Conservation (phyloP, 331 rosid genomes). For the Quercus phellos region DNA sequence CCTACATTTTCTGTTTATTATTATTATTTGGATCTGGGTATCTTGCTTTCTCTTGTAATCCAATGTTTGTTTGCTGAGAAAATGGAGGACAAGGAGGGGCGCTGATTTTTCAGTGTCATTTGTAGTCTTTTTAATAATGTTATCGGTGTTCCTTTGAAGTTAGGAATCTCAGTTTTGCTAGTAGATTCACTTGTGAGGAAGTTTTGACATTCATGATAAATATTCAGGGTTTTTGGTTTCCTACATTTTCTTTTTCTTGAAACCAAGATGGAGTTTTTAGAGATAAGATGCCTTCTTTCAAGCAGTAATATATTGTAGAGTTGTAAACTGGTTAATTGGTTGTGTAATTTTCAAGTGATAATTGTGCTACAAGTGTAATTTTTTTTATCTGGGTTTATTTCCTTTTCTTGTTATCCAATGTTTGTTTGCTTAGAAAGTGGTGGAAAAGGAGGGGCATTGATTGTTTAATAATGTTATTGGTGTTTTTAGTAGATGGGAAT, state of each 20-base stretch:
- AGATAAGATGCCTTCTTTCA: background rate
- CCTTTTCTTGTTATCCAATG: background rate
- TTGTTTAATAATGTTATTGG: background rate
- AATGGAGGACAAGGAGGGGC: background rate
- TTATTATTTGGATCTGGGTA: background rate
- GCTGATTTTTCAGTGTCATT: background rate
- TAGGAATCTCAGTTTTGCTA: background rate
- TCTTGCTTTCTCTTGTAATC: background rate
- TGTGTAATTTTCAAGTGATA: slow-evolving; percentile 30
- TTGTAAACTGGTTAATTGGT: slow-evolving; percentile 1
- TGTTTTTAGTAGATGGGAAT: background rate
- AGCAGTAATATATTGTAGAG: background rate
- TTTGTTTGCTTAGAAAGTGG: background rate
- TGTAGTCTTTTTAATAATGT: background rate
- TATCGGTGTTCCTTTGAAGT: background rate
- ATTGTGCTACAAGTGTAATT: background rate
- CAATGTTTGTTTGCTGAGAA: background rate
- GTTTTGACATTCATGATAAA: background rate
- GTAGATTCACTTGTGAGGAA: background rate
- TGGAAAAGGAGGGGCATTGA: background rate
- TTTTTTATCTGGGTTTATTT: too few species aligned
- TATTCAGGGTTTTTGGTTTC: background rate
- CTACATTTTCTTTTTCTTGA: background rate
- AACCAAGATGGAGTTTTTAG: background rate
- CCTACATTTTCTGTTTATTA: background rate